Evolutionary conservation across 2,329 filamentous ascomycete species (phyloP).

Genomic region (Penicillium sp.): DNA sequence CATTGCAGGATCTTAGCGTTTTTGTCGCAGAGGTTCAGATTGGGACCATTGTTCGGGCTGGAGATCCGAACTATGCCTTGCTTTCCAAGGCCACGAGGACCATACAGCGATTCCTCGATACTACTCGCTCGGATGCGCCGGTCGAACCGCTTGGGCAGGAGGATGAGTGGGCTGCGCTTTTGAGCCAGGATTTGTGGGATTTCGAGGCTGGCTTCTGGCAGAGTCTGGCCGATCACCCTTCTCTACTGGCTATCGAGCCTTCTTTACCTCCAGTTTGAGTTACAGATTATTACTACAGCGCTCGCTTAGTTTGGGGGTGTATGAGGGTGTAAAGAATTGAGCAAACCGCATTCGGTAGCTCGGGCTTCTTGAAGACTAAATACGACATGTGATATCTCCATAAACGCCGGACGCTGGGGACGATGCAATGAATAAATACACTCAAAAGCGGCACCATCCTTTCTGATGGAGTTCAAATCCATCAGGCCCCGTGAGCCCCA

Average conservation of each 20-base stretch:
- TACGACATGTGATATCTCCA: slow-evolving; percentile 10
- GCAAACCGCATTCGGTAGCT: neutral
- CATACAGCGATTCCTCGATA: slow-evolving; percentile 29
- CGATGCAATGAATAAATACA: slow-evolving; percentile 10
- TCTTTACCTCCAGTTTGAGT: slow-evolving; percentile 18
- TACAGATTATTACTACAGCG: neutral
- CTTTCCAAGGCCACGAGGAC: slow-evolving; percentile 27
- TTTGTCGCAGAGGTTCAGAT: slow-evolving; percentile 32
- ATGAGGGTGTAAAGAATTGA: neutral
- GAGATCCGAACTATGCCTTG: slow-evolving; percentile 28
- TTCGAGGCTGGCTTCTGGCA: slow-evolving; percentile 31
- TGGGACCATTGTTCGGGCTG: slow-evolving; percentile 25
- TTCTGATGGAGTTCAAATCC: neutral
- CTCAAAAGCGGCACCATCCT: neutral
- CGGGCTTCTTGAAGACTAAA: neutral
- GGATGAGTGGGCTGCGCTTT: slow-evolving; percentile 24
- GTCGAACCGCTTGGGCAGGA: slow-evolving; percentile 13
- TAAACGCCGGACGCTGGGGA: slow-evolving; percentile 9
- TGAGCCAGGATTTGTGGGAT: slow-evolving; percentile 28
- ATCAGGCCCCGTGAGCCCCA: neutral
- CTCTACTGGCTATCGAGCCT: slow-evolving; percentile 23
- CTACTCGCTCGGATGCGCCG: slow-evolving; percentile 19
- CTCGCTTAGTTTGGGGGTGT: neutral
- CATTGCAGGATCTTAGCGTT: slow-evolving; percentile 27
- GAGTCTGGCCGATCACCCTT: slow-evolving; percentile 29